Percentiles rank a stretch among this genome's conserved stretches.
These are phyloP conservation scores for Echria macrotheca DNA, from an alignment of 495 filamentous ascomycete species.

Conservation along the genomic window DNA sequence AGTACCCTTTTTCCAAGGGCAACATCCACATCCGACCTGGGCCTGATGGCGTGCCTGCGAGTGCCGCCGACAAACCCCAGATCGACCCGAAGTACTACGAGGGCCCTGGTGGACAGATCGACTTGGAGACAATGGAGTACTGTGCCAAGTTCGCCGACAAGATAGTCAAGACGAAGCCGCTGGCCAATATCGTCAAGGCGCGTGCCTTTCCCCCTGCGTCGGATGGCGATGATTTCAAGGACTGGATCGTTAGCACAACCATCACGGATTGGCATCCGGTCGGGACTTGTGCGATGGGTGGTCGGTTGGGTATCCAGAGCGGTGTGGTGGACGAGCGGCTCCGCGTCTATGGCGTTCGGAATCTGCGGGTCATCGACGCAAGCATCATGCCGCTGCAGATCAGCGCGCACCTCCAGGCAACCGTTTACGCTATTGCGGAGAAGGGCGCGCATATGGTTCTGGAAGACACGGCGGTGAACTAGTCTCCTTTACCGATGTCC, in stretches of 20 bases:
- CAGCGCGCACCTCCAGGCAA: constrained; percentile 38
- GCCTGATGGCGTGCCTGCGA: not conserved
- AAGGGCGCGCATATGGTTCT: constrained; percentile 45
- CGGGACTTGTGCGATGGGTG: constrained; percentile 52
- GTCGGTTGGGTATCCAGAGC: constrained; percentile 15
- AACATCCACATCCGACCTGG: constrained; percentile 38
- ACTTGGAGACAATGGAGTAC: constrained; percentile 37
- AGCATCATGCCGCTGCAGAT: constrained; percentile 42
- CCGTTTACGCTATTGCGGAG: constrained; percentile 51
- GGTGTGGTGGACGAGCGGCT: constrained; percentile 48
- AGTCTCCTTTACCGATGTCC: too few species aligned
- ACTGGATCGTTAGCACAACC: constrained; percentile 35
- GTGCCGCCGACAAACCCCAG: not conserved
- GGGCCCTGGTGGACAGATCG: constrained; percentile 31
- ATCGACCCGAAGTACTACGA: constrained; percentile 44
- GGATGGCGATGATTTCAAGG: constrained; percentile 19
- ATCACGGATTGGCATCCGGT: constrained; percentile 42
- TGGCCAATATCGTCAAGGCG: constrained; percentile 32
- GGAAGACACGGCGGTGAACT: constrained; percentile 9
- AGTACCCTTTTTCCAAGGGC: constrained; percentile 47
- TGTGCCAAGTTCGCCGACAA: constrained; percentile 37
- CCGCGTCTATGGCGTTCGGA: constrained; percentile 45
- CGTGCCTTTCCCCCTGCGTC: constrained; percentile 34
- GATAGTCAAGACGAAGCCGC: constrained; percentile 37
- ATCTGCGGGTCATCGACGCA: constrained; percentile 42